Conservation (phyloP, 2,329 filamentous ascomycete species). For the Polychaeton citri region DNA sequence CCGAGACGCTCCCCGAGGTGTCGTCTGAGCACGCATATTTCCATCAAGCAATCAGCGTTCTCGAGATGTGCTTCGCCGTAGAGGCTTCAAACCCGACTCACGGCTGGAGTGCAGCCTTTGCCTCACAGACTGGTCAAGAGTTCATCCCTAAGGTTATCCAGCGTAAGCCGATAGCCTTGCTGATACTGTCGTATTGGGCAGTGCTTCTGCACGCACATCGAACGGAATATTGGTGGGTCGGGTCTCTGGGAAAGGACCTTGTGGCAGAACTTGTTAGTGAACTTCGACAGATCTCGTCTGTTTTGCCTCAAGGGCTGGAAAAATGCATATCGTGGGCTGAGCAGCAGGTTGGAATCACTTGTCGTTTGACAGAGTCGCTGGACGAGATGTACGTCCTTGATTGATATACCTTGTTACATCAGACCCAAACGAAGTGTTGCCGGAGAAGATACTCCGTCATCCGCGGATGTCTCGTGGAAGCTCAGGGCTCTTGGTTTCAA, state of each 20-base stretch:
- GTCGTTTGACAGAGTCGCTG: not conserved
- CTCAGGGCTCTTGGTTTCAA: not conserved
- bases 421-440: too few relatives aligned
- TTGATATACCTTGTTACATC: not conserved
- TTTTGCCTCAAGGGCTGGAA: not conserved
- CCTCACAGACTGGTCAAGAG: not conserved
- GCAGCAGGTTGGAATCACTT: constrained; percentile 1
- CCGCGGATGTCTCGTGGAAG: not conserved
- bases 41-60: not conserved
- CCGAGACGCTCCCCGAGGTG: not conserved
- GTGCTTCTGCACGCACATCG: not conserved
- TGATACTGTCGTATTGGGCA: not conserved
- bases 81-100: not conserved
- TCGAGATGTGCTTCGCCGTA: not conserved
- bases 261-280: not conserved
- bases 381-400: not conserved
- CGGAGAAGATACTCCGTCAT: not conserved
- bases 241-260: not conserved
- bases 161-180: not conserved
- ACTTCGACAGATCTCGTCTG: not conserved
- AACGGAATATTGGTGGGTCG: not conserved
- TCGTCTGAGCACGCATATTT: not conserved
- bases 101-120: not conserved
- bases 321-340: not conserved
- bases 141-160: not conserved